Conservation (phyloP, 2,329 filamentous ascomycete genomes). For the Drechslera avenae region DNA sequence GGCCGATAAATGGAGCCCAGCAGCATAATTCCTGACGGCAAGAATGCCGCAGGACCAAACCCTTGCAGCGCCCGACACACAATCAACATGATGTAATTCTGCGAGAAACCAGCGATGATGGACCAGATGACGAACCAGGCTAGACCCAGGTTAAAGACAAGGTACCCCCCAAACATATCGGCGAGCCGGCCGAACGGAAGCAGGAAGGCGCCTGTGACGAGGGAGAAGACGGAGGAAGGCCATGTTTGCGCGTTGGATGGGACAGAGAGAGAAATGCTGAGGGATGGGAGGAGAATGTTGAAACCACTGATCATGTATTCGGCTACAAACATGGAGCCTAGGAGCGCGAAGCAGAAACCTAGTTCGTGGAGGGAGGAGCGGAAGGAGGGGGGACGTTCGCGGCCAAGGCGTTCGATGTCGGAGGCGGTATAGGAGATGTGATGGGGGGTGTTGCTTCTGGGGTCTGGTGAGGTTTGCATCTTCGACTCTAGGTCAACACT, state of each 20-base stretch:
- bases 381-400: slow-evolving; percentile 65
- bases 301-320: slow-evolving; percentile 83
- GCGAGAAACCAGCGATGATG: slow-evolving; percentile 71
- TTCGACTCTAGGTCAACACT: neutral
- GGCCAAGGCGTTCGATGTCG: slow-evolving; percentile 64
- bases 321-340: slow-evolving; percentile 67
- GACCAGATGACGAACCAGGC: slow-evolving; percentile 71
- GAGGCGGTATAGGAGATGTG: slow-evolving; percentile 28
- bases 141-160: slow-evolving; percentile 68
- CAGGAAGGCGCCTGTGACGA: slow-evolving; percentile 46
- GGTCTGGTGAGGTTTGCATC: neutral
- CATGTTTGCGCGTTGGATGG: slow-evolving; percentile 64
- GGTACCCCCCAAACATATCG: slow-evolving; percentile 67
- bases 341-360: slow-evolving; percentile 66
- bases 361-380: slow-evolving; percentile 60
- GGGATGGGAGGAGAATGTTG: slow-evolving; percentile 67
- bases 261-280: slow-evolving; percentile 67
- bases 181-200: slow-evolving; percentile 60
- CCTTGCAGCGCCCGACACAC: slow-evolving; percentile 76
- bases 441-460: neutral
- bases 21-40: slow-evolving; percentile 71
- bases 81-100: slow-evolving; percentile 71
- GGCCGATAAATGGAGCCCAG: slow-evolving; percentile 69
- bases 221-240: slow-evolving; percentile 47
- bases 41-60: slow-evolving; percentile 72